phyloP scores from a whole-genome alignment of 768 basidiomycete species.

The Kwoniella sp. region DNA sequence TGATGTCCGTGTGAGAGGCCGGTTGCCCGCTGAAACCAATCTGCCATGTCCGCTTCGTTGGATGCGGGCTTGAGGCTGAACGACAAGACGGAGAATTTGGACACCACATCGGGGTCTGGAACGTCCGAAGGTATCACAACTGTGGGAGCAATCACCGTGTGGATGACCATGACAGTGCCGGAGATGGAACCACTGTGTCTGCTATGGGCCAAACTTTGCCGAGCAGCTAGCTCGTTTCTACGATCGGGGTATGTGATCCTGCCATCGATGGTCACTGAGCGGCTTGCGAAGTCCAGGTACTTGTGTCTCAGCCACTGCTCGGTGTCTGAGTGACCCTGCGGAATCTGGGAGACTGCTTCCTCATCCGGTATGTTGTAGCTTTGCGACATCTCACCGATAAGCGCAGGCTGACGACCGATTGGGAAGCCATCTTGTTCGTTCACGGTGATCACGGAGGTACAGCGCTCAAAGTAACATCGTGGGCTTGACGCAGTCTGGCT shows the following conservation, averaged over 20 bases:
- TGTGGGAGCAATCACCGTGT: not conserved
- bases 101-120: not conserved
- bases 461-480: too few species aligned
- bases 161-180: not conserved
- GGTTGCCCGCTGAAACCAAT: not conserved
- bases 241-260: not conserved
- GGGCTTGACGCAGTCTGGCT: too few species aligned
- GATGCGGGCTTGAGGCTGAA: not conserved
- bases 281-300: not conserved
- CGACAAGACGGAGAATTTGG: not conserved
- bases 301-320: too few species aligned
- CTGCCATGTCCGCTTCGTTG: not conserved
- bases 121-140: not conserved
- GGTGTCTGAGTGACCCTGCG: too few species aligned
- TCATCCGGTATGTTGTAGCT: too few species aligned
- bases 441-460: too few species aligned
- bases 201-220: not conserved
- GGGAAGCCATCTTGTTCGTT: too few species aligned
- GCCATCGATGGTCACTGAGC: not conserved
- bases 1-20: not conserved
- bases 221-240: not conserved
- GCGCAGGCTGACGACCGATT: too few species aligned
- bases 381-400: too few species aligned
- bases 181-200: not conserved
- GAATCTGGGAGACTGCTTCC: too few species aligned